These are phyloP conservation scores for Fraxinus velutina DNA, from an alignment of 305 asterid genomes.

Conservation along the genomic window DNA sequence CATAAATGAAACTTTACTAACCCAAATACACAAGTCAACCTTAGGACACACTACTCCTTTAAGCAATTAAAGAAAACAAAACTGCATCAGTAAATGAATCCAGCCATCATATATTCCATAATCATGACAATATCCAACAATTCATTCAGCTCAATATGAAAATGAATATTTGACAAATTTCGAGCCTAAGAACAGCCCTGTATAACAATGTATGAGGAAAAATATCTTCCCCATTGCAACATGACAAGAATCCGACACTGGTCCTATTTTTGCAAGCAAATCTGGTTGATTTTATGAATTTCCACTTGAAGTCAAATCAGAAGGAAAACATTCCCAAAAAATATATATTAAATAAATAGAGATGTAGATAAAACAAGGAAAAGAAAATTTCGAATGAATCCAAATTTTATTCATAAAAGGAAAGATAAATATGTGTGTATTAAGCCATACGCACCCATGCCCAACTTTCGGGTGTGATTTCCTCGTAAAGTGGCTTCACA, in stretches of 20 bases:
- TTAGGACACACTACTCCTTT: background rate
- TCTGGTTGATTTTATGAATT: background rate
- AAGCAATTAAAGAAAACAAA: background rate
- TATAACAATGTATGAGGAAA: background rate
- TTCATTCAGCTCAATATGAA: background rate
- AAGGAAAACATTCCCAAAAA: background rate
- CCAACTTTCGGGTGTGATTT: constrained; percentile 64
- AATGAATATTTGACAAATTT: background rate
- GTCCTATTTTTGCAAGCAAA: background rate
- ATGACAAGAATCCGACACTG: background rate
- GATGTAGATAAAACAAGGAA: background rate
- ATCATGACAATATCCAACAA: background rate
- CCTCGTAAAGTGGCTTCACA: constrained; percentile 73
- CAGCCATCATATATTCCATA: background rate
- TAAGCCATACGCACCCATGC: constrained; percentile 62
- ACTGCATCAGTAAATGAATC: background rate
- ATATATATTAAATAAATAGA: background rate
- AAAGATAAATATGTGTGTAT: background rate
- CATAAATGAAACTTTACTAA: background rate
- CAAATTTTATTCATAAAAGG: background rate
- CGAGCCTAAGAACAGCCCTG: background rate
- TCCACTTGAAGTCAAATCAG: background rate
- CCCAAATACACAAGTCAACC: background rate
- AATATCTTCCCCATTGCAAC: background rate
- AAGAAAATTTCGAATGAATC: background rate